Percentiles rank a stretch among this genome's conserved stretches.
Conservation (phyloP, 306 rosid species). For the Malus orientalis region DNA sequence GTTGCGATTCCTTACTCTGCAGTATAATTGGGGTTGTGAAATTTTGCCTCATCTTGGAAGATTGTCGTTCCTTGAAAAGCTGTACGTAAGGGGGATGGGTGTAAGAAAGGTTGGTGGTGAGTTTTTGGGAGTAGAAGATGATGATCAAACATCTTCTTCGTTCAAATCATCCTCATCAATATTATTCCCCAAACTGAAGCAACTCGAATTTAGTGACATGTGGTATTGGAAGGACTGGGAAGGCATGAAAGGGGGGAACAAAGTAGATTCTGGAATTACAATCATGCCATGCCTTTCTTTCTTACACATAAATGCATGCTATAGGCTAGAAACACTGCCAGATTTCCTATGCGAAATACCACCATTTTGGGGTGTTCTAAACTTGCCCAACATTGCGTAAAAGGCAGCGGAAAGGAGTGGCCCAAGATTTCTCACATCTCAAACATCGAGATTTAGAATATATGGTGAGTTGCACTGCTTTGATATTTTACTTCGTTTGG, state of each 20-base stretch:
- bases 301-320: fast-evolving
- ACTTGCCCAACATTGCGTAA: not conserved
- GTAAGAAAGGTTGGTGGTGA: too few species aligned
- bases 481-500: too few species aligned
- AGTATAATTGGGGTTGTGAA: fast-evolving
- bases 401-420: not conserved
- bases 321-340: too few species aligned
- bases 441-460: not conserved
- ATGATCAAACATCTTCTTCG: too few species aligned
- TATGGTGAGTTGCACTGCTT: too few species aligned
- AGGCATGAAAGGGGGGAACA: not conserved
- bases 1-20: not conserved
- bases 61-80: not conserved
- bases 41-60: too few species aligned
- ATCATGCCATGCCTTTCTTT: not conserved
- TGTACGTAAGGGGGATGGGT: too few species aligned
- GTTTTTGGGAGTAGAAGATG: too few species aligned
- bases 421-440: not conserved
- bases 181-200: not conserved
- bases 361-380: too few species aligned
- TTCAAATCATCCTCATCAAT: not conserved
- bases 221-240: not conserved
- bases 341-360: too few species aligned
- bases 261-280: not conserved
- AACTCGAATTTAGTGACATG: not conserved